Evolutionary conservation across 805 yeast genomes (phyloP).

Genomic region (Zygoascus tannicola): DNA sequence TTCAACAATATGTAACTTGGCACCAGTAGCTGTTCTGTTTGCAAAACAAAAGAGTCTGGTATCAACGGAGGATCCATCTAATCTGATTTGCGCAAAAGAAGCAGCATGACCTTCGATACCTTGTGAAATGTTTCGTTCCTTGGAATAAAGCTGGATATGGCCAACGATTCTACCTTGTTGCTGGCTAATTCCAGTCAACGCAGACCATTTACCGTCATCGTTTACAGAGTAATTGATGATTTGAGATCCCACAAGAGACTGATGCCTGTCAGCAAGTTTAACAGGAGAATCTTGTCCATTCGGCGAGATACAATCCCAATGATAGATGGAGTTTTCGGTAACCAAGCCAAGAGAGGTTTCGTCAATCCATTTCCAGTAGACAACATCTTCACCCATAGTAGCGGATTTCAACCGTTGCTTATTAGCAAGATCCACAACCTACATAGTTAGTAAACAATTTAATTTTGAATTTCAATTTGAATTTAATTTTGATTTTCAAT

Average conservation of each 20-base stretch:
- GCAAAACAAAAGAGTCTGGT: constrained; percentile 91
- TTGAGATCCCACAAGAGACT: constrained; percentile 64
- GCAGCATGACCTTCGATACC: constrained; percentile 98
- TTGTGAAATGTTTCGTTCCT: constrained; percentile 85
- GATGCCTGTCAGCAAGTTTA: constrained; percentile 75
- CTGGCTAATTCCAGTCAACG: constrained; percentile 89
- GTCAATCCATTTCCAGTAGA: constrained; percentile 92
- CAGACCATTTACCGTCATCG: constrained; percentile 80
- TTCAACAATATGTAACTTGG: constrained; percentile 85
- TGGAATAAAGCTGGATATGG: constrained; percentile 85
- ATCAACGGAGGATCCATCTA: constrained; percentile 62
- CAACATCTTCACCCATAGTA: constrained; percentile 78
- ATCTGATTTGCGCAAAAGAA: constrained; percentile 64
- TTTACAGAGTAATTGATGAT: constrained; percentile 85
- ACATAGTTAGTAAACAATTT: not conserved
- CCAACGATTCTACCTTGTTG: constrained; percentile 93
- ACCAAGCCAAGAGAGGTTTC: constrained; percentile 70
- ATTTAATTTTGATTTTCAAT: too few species aligned
- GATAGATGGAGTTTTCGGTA: constrained; percentile 63
- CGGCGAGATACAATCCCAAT: constrained; percentile 78
- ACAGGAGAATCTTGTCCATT: constrained; percentile 63
- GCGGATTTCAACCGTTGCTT: constrained; percentile 85
- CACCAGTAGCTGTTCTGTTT: constrained; percentile 64
- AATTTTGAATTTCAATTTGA: too few species aligned
- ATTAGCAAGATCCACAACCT: constrained; percentile 74